Evolutionary conservation across 2,329 filamentous ascomycete species (phyloP).

Genomic region (Cladorrhinum sp.): DNA sequence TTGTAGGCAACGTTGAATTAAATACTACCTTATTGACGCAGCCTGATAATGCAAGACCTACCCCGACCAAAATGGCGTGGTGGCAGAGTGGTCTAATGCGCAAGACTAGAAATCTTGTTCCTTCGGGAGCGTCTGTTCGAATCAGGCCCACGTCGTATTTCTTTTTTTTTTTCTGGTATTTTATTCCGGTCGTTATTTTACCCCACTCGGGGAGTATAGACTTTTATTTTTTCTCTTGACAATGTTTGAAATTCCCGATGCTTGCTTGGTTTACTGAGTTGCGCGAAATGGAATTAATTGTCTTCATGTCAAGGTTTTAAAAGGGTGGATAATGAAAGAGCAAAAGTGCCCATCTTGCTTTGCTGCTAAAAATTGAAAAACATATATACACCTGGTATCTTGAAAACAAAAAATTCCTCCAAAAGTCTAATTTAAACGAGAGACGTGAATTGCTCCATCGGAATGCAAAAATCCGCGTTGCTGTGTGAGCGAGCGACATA

Average conservation of each 20-base stretch:
- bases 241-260: too few species aligned
- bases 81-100: constrained; percentile 26
- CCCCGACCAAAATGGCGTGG: constrained; percentile 12
- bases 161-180: constrained; percentile 4
- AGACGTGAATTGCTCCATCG: neutral
- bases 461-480: neutral
- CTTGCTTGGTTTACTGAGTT: too few species aligned
- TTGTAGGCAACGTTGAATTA: too few species aligned
- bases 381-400: neutral
- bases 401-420: neutral
- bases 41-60: too few species aligned
- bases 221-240: too few species aligned
- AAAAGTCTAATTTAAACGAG: neutral
- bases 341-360: too few species aligned
- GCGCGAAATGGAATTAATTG: too few species aligned
- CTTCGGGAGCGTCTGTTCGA: constrained; percentile 26
- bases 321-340: neutral
- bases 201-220: too few species aligned
- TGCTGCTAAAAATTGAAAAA: neutral
- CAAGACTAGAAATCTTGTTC: constrained; percentile 27
- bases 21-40: too few species aligned
- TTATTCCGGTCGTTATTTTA: neutral
- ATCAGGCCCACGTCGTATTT: constrained; percentile 23
- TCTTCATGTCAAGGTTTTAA: too few species aligned
- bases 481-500: neutral